Percentiles rank a stretch among this genome's conserved stretches.
Evolutionary conservation across 345 rosid species (phyloP).

Genomic region (Acer saccharum): DNA sequence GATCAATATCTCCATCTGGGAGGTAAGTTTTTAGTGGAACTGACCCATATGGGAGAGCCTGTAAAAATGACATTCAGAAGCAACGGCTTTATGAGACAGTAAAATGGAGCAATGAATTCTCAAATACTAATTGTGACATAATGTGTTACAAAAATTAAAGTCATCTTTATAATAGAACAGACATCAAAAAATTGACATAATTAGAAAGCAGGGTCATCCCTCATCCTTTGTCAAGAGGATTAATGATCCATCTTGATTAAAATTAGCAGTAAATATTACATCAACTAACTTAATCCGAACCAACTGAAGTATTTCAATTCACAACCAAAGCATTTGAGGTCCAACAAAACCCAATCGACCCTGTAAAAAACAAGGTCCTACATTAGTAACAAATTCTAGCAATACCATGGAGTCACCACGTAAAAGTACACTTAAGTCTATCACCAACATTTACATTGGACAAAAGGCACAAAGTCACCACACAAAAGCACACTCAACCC

Average conservation of each 20-base stretch:
- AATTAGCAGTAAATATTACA: neutral
- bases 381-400: neutral
- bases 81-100: neutral
- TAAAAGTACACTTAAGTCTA: neutral
- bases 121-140: neutral
- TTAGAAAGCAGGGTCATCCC: neutral
- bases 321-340: neutral
- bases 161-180: neutral
- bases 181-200: neutral
- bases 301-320: neutral
- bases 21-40: constrained; percentile 42
- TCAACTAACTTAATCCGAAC: neutral
- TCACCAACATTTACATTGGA: neutral
- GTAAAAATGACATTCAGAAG: neutral
- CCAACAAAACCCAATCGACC: neutral
- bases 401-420: neutral
- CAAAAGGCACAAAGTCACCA: neutral
- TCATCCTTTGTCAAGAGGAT: neutral
- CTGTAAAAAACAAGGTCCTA: neutral
- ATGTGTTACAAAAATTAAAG: neutral
- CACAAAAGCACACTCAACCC: neutral
- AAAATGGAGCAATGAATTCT: neutral
- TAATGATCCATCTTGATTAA: neutral
- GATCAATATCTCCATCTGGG: constrained; percentile 48
- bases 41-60: constrained; percentile 33